Evolutionary conservation across 352 stramenopile genomes (phyloP).

Genomic region (Phytophthora megakarya): DNA sequence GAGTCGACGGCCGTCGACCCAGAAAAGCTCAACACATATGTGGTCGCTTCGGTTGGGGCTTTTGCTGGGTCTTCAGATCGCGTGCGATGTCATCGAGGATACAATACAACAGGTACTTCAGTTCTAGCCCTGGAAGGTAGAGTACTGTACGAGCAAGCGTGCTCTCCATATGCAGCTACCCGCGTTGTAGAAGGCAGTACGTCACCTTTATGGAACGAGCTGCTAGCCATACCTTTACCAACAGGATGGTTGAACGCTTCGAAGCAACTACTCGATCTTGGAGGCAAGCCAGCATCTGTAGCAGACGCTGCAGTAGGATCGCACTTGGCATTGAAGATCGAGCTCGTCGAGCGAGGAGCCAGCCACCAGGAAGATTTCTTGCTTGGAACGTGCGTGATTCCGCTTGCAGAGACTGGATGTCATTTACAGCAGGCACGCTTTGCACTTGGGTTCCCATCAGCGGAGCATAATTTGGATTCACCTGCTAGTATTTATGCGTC

Average conservation of each 20-base stretch:
- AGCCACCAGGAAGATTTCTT: constrained; percentile 73
- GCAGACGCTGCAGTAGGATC: background rate
- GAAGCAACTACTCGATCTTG: background rate
- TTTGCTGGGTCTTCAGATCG: constrained; percentile 23
- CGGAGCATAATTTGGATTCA: background rate
- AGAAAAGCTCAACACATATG: constrained; percentile 36
- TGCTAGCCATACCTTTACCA: constrained; percentile 62
- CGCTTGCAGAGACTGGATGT: constrained; percentile 27
- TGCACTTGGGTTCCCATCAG: constrained; percentile 32
- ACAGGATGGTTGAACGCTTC: constrained; percentile 37
- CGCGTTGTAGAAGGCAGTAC: constrained; percentile 53
- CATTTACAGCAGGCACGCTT: constrained; percentile 33
- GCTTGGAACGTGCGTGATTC: constrained; percentile 39
- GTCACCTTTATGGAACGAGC: constrained; percentile 65
- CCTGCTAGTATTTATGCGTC: constrained; percentile 28
- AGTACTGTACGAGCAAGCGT: constrained; percentile 49
- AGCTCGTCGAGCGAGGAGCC: constrained; percentile 61
- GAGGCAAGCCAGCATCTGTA: background rate
- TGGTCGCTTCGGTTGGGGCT: constrained; percentile 37
- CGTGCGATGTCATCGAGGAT: constrained; percentile 16
- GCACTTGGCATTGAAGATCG: constrained; percentile 42
- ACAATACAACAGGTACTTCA: constrained; percentile 1
- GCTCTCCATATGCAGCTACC: constrained; percentile 68
- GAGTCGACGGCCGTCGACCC: background rate
- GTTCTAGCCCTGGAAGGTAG: background rate